phyloP scores from a whole-genome alignment of 371 early-diverging fungal genomes.

The Lichtheimia ramosa region DNA sequence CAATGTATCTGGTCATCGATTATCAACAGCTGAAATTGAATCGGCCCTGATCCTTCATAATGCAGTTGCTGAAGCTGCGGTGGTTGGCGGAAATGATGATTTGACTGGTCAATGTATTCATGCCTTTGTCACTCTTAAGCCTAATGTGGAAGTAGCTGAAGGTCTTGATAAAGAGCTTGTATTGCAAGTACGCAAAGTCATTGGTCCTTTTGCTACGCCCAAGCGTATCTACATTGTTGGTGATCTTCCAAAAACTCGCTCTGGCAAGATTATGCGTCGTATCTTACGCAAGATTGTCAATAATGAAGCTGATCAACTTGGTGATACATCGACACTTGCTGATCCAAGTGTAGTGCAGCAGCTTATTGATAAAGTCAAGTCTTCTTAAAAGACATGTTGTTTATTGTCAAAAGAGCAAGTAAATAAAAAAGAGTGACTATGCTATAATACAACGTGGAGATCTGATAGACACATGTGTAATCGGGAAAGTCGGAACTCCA shows the following conservation, averaged over 20 bases:
- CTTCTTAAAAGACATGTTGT: background rate
- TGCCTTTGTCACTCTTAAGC: constrained; percentile 75
- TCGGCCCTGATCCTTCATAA: constrained; percentile 79
- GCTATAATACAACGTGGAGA: too few relatives aligned
- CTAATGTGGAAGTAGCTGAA: constrained; percentile 39
- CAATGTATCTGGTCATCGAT: constrained; percentile 98
- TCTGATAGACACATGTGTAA: too few relatives aligned
- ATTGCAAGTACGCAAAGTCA: constrained; percentile 82
- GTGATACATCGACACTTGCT: constrained; percentile 87
- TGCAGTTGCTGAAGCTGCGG: constrained; percentile 92
- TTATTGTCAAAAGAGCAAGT: background rate
- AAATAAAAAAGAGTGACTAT: too few relatives aligned
- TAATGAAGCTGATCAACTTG: constrained; percentile 82
- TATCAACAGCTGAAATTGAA: constrained; percentile 96
- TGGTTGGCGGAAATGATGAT: constrained; percentile 91
- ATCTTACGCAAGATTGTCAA: constrained; percentile 92
- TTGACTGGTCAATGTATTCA: constrained; percentile 89
- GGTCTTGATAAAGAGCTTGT: constrained; percentile 69
- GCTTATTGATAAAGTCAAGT: constrained; percentile 23
- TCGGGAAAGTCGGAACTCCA: too few relatives aligned
- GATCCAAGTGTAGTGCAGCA: constrained; percentile 45
- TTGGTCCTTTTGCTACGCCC: constrained; percentile 95
- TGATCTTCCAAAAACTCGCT: constrained; percentile 97
- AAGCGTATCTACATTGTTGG: constrained; percentile 82
- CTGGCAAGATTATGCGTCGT: constrained; percentile 97